Evolutionary conservation across 2,329 filamentous ascomycete genomes (phyloP).

Genomic region (Ascochyta fabae): DNA sequence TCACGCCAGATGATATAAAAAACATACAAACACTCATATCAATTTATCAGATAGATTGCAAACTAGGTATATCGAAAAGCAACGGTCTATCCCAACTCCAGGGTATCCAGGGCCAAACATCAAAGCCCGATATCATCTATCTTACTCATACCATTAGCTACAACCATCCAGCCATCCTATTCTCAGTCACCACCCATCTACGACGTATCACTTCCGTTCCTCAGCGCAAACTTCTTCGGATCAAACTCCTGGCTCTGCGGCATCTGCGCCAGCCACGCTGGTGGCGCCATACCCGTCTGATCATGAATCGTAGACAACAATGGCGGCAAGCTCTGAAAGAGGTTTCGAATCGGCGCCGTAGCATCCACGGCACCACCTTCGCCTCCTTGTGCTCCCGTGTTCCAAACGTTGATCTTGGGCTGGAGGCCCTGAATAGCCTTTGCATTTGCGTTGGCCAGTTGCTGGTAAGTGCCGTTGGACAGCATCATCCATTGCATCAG

Average conservation of each 20-base stretch:
- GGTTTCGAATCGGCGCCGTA: conserved; percentile 72
- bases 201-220: conserved; percentile 34
- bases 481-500: conserved; percentile 89
- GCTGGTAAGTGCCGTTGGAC: conserved; percentile 78
- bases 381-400: conserved; percentile 67
- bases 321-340: conserved; percentile 85
- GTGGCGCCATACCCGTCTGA: conserved; percentile 82
- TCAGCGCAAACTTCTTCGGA: conserved; percentile 30
- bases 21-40: too few relatives aligned
- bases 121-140: background rate
- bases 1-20: too few relatives aligned
- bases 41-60: background rate
- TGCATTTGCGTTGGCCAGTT: conserved; percentile 80
- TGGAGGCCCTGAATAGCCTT: conserved; percentile 76
- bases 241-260: conserved; percentile 41
- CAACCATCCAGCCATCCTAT: background rate
- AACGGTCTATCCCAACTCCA: background rate
- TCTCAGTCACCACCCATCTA: background rate
- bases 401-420: conserved; percentile 92
- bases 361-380: conserved; percentile 58
- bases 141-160: background rate
- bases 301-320: conserved; percentile 86
- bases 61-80: background rate
- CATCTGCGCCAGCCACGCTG: conserved; percentile 72
- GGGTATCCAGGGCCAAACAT: background rate